phyloP scores from a whole-genome alignment of 2,329 filamentous ascomycete species.

The Knufia petricola region DNA sequence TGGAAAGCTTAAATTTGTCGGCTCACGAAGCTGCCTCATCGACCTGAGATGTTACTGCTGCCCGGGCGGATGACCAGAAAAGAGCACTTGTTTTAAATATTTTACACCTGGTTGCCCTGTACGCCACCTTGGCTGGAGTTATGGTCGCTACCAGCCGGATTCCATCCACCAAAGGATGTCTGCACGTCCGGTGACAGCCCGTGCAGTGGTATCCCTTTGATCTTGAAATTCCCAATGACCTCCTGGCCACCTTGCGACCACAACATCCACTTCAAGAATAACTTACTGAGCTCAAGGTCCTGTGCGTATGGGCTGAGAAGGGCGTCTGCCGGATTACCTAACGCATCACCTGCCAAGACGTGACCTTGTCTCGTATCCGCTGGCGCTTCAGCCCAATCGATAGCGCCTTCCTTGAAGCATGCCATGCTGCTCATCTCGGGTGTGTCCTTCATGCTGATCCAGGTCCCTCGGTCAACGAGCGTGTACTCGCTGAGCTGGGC shows the following conservation, averaged over 20 bases:
- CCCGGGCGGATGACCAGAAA: too few relatives aligned
- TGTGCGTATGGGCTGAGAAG: slow-evolving; percentile 30
- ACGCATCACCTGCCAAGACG: slow-evolving; percentile 27
- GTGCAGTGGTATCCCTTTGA: slow-evolving; percentile 6
- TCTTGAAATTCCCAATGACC: slow-evolving; percentile 29
- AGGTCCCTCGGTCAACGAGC: slow-evolving; percentile 39
- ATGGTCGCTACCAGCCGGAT: neutral
- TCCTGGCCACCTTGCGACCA: slow-evolving; percentile 29
- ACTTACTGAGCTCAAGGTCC: slow-evolving; percentile 28
- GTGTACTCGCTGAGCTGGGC: slow-evolving; percentile 38
- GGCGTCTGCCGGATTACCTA: slow-evolving; percentile 38
- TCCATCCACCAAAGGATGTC: neutral
- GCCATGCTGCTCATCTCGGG: slow-evolving; percentile 27
- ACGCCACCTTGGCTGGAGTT: neutral
- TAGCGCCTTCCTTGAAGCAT: slow-evolving; percentile 25
- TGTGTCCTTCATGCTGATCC: slow-evolving; percentile 29
- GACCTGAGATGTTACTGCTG: too few relatives aligned
- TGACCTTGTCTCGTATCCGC: slow-evolving; percentile 28
- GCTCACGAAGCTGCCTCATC: too few relatives aligned
- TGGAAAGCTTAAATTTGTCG: too few relatives aligned
- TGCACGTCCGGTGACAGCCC: neutral
- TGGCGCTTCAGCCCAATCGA: slow-evolving; percentile 13
- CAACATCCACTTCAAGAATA: slow-evolving; percentile 35
- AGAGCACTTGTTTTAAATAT: too few relatives aligned
- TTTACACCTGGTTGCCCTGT: too few relatives aligned